phyloP scores from a whole-genome alignment of 2,329 filamentous ascomycete species.

The Cladophialophora bantiana region DNA sequence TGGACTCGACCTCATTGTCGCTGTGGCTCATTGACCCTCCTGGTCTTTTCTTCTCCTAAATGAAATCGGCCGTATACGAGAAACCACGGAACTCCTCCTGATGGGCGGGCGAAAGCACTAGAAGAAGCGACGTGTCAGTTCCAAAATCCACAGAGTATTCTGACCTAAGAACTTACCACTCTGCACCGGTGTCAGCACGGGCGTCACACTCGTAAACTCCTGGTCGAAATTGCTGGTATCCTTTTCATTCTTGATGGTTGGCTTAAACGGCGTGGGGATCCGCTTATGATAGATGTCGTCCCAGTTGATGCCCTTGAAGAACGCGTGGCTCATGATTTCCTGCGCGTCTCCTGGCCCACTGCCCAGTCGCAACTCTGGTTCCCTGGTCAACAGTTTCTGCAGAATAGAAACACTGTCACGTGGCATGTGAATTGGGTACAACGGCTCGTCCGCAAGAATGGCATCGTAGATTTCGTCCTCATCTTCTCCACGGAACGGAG shows the following conservation, averaged over 20 bases:
- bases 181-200: conserved; percentile 94
- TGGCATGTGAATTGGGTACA: conserved; percentile 99
- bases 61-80: conserved; percentile 84
- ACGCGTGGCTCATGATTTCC: conserved; percentile 98
- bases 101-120: conserved; percentile 97
- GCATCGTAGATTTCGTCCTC: conserved; percentile 99
- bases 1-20: neutral
- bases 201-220: conserved; percentile 97
- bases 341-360: conserved; percentile 96
- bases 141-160: neutral
- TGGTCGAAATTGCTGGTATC: conserved; percentile 99
- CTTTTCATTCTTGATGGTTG: conserved; percentile 86
- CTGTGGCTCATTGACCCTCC: neutral
- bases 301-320: conserved; percentile 98
- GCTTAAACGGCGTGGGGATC: conserved; percentile 85
- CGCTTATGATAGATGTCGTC: conserved; percentile 98
- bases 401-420: conserved; percentile 96
- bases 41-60: conserved; percentile 31
- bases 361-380: conserved; percentile 90
- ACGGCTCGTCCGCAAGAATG: conserved; percentile 93
- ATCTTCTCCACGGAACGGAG: conserved; percentile 96
- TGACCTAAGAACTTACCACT: conserved; percentile 72
- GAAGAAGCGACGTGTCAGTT: conserved; percentile 7
- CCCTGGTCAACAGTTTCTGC: conserved; percentile 93
- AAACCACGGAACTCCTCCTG: conserved; percentile 99